Evolutionary conservation across 139 green algal species (phyloP), one percentile per base, ranked within the genome.

Genomic region (Marvania coccoides): DNA sequence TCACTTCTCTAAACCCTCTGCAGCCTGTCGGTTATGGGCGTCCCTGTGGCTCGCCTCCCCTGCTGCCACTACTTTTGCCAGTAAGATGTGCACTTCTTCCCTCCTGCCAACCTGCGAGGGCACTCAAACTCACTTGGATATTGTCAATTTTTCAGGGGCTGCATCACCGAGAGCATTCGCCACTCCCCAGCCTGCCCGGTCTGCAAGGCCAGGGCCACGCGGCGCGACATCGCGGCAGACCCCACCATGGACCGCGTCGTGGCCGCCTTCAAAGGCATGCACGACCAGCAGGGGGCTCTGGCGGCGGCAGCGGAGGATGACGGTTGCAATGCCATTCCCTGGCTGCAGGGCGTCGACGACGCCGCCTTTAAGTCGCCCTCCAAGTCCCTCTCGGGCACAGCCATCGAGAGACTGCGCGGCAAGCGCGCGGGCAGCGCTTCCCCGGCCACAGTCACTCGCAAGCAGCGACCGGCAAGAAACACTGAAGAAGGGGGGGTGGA

Each of bases 41-140:
- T 48, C 0, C 76, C 76, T 1, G 63, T 71, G 26, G 72, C 67
- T 3, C 62, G 76, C 9, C 63, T 77, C 6, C 54, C 70, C 2
- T 83, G 76, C 58, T 83, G 72, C 63, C 76, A 83, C 72, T 83
- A 81, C 63, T 80, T 83, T 37, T 83, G 76, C 57, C 55, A 47
- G 75, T 82, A 58, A 75, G n/a, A n/a, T n/a, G 75, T 63, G 9
- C 6, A 6, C 48, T 57, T 30, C 15, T 63, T 9, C 34, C 19
- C 51, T 59, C 10, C 12, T 59, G 12, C 12, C 51, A 9, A 40
- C 29, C 36, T 40, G 10, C 36, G 48, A 59, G 34, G 12, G 48
- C 9, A 51, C 19, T 28, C 19, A 51, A 51, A 51, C 19, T 28
- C 42, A 51, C 19, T 51, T 28, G 19, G 19, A 51, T 51, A 51